These are phyloP conservation scores for Alternaria novae-zelandiae DNA, from an alignment of 2,329 filamentous ascomycete species.

Conservation along the genomic window DNA sequence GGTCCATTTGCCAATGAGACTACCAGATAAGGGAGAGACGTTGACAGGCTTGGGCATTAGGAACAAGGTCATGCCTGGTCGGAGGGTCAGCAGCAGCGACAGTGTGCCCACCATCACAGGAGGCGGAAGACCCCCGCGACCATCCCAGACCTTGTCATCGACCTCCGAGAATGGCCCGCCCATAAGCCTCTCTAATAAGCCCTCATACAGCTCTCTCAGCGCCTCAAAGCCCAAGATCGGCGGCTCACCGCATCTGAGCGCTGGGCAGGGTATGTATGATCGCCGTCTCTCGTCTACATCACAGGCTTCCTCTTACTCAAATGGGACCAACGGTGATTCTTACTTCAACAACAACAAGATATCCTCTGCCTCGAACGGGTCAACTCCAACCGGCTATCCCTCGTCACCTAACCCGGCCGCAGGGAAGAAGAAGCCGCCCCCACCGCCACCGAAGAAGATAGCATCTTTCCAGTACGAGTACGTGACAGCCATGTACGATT, in stretches of 20 bases:
- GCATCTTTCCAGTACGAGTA: slow-evolving; percentile 60
- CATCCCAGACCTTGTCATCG: slow-evolving; percentile 32
- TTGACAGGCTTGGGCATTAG: slow-evolving; percentile 57
- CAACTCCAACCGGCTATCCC: slow-evolving; percentile 25
- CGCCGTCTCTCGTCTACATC: slow-evolving; percentile 41
- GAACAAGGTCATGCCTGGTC: slow-evolving; percentile 49
- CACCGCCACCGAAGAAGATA: slow-evolving; percentile 69
- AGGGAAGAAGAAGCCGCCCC: slow-evolving; percentile 75
- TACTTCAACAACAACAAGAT: slow-evolving; percentile 53
- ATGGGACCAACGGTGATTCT: slow-evolving; percentile 38
- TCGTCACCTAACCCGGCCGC: slow-evolving; percentile 52
- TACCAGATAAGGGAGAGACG: slow-evolving; percentile 54
- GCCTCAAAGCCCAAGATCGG: slow-evolving; percentile 42
- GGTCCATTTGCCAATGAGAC: slow-evolving; percentile 62
- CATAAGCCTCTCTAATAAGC: slow-evolving; percentile 42
- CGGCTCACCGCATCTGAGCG: slow-evolving; percentile 44
- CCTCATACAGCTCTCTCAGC: slow-evolving; percentile 43
- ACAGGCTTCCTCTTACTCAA: slow-evolving; percentile 38
- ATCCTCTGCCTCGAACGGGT: slow-evolving; percentile 48
- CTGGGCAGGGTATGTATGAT: slow-evolving; percentile 37
- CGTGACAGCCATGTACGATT: slow-evolving; percentile 77
- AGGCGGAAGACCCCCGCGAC: slow-evolving; percentile 33
- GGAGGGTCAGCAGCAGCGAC: slow-evolving; percentile 43
- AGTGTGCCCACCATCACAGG: slow-evolving; percentile 38
- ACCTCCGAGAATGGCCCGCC: slow-evolving; percentile 37